Conservation (phyloP, 1,139 yeast species). For the Tardiomyces depauwii region DNA sequence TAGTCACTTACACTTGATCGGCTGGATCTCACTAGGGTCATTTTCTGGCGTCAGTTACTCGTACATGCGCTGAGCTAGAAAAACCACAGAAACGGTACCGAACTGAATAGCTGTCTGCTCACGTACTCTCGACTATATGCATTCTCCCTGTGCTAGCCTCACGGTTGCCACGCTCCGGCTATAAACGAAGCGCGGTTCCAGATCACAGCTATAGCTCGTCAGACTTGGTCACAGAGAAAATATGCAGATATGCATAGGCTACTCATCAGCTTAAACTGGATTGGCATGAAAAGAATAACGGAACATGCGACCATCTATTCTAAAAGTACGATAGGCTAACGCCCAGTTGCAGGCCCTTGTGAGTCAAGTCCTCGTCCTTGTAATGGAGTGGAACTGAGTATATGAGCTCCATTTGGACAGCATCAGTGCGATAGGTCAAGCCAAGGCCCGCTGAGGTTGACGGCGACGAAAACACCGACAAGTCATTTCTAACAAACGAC, state of each 20-base stretch:
- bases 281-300: neutral
- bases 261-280: neutral
- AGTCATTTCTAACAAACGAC: constrained; percentile 3
- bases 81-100: no score
- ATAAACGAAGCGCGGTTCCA: no score
- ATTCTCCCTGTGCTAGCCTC: no score
- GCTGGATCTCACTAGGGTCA: neutral
- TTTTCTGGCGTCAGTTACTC: no score
- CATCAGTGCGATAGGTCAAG: constrained; percentile 61
- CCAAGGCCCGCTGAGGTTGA: constrained; percentile 63
- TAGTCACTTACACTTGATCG: neutral
- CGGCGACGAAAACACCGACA: constrained; percentile 16
- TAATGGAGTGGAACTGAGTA: constrained; percentile 40
- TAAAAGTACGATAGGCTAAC: constrained; percentile 67
- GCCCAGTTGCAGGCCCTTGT: constrained; percentile 81
- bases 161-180: no score
- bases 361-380: constrained; percentile 46
- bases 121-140: no score
- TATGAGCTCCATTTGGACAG: constrained; percentile 75
- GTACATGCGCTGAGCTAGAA: no score
- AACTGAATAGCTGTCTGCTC: no score
- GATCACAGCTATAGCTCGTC: no score
- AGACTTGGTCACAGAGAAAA: neutral
- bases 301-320: neutral
- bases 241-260: no score